Conservation (phyloP, 2,329 filamentous ascomycete genomes). For the Pochonia chlamydosporia region DNA sequence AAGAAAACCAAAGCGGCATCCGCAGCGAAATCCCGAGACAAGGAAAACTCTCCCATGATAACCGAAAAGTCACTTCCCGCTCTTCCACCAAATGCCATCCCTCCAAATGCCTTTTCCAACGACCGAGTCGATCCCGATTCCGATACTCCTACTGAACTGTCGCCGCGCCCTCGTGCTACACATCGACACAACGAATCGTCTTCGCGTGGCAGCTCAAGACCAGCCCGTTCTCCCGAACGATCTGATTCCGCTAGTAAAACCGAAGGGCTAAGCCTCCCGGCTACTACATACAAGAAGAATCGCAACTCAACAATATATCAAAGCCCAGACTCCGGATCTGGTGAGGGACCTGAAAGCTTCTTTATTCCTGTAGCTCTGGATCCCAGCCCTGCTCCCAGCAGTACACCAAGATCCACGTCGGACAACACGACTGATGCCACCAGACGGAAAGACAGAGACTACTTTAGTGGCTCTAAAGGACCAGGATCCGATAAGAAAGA, state of each 20-base stretch:
- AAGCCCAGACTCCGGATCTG: constrained; percentile 37
- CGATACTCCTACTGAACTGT: constrained; percentile 64
- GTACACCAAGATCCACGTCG: constrained; percentile 48
- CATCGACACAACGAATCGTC: constrained; percentile 49
- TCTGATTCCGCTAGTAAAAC: constrained; percentile 32
- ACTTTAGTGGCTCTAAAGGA: constrained; percentile 46
- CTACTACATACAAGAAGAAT: constrained; percentile 72
- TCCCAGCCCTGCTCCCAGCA: constrained; percentile 53
- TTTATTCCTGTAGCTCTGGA: constrained; percentile 73
- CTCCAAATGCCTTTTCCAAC: constrained; percentile 56
- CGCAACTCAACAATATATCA: constrained; percentile 63
- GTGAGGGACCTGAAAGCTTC: constrained; percentile 61
- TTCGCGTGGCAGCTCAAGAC: constrained; percentile 47
- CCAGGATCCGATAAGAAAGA: constrained; percentile 36
- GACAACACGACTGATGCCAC: constrained; percentile 39
- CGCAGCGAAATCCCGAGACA: constrained; percentile 53
- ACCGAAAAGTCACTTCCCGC: constrained; percentile 92
- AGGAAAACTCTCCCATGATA: constrained; percentile 60
- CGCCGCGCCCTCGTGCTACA: constrained; percentile 51
- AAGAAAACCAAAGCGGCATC: constrained; percentile 74
- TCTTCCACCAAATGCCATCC: constrained; percentile 69
- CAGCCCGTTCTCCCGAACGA: constrained; percentile 50
- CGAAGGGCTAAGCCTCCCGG: constrained; percentile 64
- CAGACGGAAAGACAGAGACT: constrained; percentile 52
- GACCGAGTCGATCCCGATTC: constrained; percentile 55